phyloP scores from a whole-genome alignment of 2,329 filamentous ascomycete species.

The Curvularia sp. region DNA sequence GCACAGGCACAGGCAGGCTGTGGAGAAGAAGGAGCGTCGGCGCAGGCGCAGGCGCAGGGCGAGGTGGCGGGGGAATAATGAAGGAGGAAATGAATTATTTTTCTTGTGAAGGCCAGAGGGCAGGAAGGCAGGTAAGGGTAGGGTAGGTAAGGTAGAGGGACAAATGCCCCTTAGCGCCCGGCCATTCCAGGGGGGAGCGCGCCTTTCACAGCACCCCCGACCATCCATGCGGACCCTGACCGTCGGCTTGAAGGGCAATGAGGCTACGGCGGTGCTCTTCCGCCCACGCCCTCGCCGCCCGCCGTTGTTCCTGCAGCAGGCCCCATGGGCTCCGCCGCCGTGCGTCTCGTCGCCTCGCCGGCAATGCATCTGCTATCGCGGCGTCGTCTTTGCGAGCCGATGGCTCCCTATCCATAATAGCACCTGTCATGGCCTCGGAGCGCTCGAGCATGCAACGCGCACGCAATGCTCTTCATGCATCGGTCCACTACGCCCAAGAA shows the following conservation, averaged over 20 bases:
- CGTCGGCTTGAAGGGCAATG: not conserved
- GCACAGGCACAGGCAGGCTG: not conserved
- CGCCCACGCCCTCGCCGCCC: not conserved
- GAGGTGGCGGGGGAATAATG: slow-evolving; percentile 11
- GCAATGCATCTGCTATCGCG: not conserved
- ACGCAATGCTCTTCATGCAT: slow-evolving; percentile 13
- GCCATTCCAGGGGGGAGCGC: slow-evolving; percentile 14
- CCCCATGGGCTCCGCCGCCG: not conserved
- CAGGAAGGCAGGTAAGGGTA: not conserved
- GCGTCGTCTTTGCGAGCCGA: not conserved
- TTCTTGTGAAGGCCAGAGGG: slow-evolving; percentile 16
- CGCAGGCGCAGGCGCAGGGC: not conserved
- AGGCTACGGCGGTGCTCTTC: not conserved
- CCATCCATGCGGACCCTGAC: slow-evolving; percentile 17
- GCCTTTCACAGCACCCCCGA: slow-evolving; percentile 10
- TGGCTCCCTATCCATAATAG: slow-evolving; percentile 4
- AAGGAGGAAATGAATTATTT: slow-evolving; percentile 18
- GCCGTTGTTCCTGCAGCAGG: not conserved
- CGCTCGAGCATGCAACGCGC: slow-evolving; percentile 10
- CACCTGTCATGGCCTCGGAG: slow-evolving; percentile 4
- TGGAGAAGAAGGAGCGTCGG: not conserved
- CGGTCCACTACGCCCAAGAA: slow-evolving; percentile 7
- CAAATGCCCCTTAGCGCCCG: slow-evolving; percentile 20
- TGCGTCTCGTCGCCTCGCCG: not conserved
- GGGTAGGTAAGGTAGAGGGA: slow-evolving; percentile 6